Conservation (phyloP, 257 asterid species). For the Nicotiana otophora region DNA sequence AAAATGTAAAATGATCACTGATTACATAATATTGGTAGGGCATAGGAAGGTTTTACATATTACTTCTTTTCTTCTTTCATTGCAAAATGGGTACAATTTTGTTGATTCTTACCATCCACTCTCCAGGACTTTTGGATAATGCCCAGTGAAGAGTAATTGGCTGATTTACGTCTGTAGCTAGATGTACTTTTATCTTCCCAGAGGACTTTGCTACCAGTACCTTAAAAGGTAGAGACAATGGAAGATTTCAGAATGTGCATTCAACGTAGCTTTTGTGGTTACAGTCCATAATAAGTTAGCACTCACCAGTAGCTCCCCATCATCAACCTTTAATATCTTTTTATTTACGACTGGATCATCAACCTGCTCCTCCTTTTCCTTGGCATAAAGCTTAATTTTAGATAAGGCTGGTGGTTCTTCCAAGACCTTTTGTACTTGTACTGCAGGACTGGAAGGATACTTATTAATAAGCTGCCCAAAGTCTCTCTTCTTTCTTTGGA, state of each 20-base stretch:
- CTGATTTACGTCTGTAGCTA: slow-evolving; percentile 76
- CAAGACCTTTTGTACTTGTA: slow-evolving; percentile 30
- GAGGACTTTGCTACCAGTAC: slow-evolving; percentile 60
- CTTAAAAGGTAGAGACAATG: slow-evolving; percentile 32
- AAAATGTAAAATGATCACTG: background rate
- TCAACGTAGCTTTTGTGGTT: background rate
- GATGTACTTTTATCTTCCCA: slow-evolving; percentile 54
- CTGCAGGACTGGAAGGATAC: slow-evolving; percentile 31
- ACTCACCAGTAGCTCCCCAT: slow-evolving; percentile 77
- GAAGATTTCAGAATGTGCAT: background rate
- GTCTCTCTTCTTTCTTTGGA: slow-evolving; percentile 90
- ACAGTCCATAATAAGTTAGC: background rate
- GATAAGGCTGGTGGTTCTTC: slow-evolving; percentile 51
- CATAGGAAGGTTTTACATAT: background rate
- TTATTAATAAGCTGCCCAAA: slow-evolving; percentile 50
- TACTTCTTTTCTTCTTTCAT: background rate
- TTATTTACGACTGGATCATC: slow-evolving; percentile 49
- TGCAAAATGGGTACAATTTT: slow-evolving; percentile 11
- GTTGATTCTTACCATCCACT: slow-evolving; percentile 68
- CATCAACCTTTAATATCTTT: slow-evolving; percentile 49
- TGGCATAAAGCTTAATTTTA: slow-evolving; percentile 42
- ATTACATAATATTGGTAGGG: background rate
- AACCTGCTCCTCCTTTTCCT: slow-evolving; percentile 48
- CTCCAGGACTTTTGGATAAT: slow-evolving; percentile 72
- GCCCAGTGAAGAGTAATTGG: slow-evolving; percentile 95